Evolutionary conservation across 148 eudicot genomes (phyloP).

Genomic region (Bassia scoparia): DNA sequence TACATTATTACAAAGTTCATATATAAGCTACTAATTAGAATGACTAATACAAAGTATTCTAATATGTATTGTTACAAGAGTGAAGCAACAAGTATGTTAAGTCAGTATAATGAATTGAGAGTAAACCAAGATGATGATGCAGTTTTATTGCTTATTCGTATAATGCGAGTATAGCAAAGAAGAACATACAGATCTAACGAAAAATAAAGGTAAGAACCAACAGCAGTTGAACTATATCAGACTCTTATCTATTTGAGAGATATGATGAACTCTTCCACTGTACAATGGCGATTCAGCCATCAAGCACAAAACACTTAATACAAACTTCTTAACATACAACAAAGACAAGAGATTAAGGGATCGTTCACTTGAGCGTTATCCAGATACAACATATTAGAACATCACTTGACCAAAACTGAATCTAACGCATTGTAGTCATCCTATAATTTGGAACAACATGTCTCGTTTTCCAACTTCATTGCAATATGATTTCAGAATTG

Average conservation of each 20-base stretch:
- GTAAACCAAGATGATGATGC: too few relatives aligned
- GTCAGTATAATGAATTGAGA: too few relatives aligned
- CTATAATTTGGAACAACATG: background rate
- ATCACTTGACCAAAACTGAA: background rate
- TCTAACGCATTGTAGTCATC: constrained; percentile 2
- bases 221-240: background rate
- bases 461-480: constrained; percentile 7
- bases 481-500: background rate
- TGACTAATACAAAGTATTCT: too few relatives aligned
- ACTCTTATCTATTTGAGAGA: background rate
- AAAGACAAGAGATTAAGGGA: background rate
- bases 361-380: constrained; percentile 7
- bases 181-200: too few relatives aligned
- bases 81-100: too few relatives aligned
- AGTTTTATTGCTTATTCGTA: too few relatives aligned
- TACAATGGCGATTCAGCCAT: constrained; percentile 17
- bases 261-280: constrained; percentile 14
- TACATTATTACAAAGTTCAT: too few relatives aligned
- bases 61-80: too few relatives aligned
- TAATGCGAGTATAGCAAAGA: too few relatives aligned
- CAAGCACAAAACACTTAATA: background rate
- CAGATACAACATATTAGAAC: background rate
- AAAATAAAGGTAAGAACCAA: background rate
- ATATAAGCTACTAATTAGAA: too few relatives aligned
- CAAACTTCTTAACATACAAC: constrained; percentile 9